Conservation (phyloP, 73 alveolate genomes). For the Stentor coeruleus region DNA sequence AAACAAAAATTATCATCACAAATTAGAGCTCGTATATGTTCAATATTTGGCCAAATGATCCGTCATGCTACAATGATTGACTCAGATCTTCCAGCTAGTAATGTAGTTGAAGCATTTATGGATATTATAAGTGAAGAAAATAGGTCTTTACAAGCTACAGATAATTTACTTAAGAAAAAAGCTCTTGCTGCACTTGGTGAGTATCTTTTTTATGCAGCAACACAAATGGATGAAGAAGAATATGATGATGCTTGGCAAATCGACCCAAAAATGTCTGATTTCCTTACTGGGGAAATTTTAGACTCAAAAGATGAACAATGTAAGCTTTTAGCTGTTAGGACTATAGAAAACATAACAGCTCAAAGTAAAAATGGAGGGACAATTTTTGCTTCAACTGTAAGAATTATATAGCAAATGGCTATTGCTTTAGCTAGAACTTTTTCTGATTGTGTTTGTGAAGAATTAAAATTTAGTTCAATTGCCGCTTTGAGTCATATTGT, state of each 20-base stretch:
- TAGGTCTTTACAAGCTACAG: not conserved
- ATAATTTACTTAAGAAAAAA: slow-evolving; percentile 63
- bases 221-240: slow-evolving; percentile 96
- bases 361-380: slow-evolving; percentile 65
- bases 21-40: slow-evolving; percentile 79
- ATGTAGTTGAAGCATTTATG: not conserved
- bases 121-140: slow-evolving; percentile 1
- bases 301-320: slow-evolving; percentile 80
- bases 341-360: slow-evolving; percentile 92
- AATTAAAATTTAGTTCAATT: slow-evolving; percentile 57
- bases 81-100: slow-evolving; percentile 48
- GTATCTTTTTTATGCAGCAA: slow-evolving; percentile 97
- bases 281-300: slow-evolving; percentile 62
- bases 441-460: slow-evolving; percentile 43
- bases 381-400: slow-evolving; percentile 65
- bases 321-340: slow-evolving; percentile 86
- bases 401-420: slow-evolving; percentile 33
- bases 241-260: slow-evolving; percentile 85
- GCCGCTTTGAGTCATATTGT: slow-evolving; percentile 67
- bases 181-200: slow-evolving; percentile 98
- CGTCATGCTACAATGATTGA: slow-evolving; percentile 97
- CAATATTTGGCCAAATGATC: slow-evolving; percentile 82
- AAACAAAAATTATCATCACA: too few relatives aligned
- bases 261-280: slow-evolving; percentile 55
- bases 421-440: slow-evolving; percentile 37